phyloP scores from a whole-genome alignment of 2,329 filamentous ascomycete genomes.

The Lecanicillium sp. region DNA sequence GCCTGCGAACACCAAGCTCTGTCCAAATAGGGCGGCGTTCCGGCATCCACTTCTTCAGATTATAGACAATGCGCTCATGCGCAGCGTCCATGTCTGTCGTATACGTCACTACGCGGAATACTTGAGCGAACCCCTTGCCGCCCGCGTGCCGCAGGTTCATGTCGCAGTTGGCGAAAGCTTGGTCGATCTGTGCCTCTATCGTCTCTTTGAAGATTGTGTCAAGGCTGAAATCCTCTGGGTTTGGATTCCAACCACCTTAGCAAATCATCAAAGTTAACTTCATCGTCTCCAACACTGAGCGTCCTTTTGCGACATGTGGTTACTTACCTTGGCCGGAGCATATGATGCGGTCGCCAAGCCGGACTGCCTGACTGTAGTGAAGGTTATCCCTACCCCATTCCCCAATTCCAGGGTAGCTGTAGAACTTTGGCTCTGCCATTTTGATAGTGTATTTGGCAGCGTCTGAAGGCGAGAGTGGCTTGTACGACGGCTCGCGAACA shows the following conservation, averaged over 20 bases:
- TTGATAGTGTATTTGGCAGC: no score
- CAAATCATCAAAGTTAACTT: not conserved
- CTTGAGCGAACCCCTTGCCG: conserved; percentile 48
- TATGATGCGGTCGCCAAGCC: conserved; percentile 39
- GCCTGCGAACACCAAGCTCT: conserved; percentile 37
- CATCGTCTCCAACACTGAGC: no score
- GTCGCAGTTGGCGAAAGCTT: conserved; percentile 51
- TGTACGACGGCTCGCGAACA: no score
- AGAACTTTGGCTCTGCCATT: not conserved
- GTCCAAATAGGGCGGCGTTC: conserved; percentile 48
- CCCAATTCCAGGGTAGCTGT: conserved; percentile 22
- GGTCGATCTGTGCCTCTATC: conserved; percentile 37
- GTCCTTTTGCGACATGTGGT: no score
- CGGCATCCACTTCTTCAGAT: conserved; percentile 43
- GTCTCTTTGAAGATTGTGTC: conserved; percentile 20
- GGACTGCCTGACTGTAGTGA: conserved; percentile 39
- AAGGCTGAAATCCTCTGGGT: conserved; percentile 16
- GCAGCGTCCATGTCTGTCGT: conserved; percentile 31
- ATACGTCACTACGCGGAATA: conserved; percentile 38
- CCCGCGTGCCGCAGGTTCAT: conserved; percentile 41
- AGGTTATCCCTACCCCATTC: conserved; percentile 21
- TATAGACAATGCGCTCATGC: conserved; percentile 33
- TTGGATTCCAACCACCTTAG: conserved; percentile 25
- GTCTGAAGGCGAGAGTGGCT: no score
- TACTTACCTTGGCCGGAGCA: conserved; percentile 37